These are phyloP conservation scores for Solanum pinnatisectum DNA, from an alignment of 257 asterid genomes.

Conservation along the genomic window DNA sequence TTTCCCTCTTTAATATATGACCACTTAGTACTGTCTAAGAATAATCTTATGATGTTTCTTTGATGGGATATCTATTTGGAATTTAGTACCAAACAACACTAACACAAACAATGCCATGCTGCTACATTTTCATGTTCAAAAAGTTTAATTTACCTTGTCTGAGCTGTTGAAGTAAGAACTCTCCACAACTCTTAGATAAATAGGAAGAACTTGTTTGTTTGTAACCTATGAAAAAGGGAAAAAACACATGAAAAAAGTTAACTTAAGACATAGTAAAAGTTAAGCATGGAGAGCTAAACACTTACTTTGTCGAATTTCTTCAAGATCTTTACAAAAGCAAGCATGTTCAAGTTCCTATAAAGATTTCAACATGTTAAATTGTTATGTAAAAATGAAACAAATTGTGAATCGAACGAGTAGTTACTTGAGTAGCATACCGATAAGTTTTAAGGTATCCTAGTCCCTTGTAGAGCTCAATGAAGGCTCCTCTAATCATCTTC, in stretches of 20 bases:
- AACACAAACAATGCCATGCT: constrained; percentile 13
- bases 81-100: background rate
- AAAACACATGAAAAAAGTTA: constrained; percentile 10
- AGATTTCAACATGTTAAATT: background rate
- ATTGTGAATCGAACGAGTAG: background rate
- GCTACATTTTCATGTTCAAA: background rate
- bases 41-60: constrained; percentile 11
- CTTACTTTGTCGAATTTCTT: constrained; percentile 95
- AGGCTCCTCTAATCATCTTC: constrained; percentile 84
- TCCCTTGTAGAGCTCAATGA: constrained; percentile 83
- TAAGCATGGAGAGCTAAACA: background rate
- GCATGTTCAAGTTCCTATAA: constrained; percentile 79
- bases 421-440: constrained; percentile 30
- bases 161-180: constrained; percentile 87
- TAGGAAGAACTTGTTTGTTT: constrained; percentile 72
- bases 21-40: constrained; percentile 39
- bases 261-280: background rate
- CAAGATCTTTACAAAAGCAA: constrained; percentile 85
- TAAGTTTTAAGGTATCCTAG: constrained; percentile 74
- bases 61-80: constrained; percentile 16
- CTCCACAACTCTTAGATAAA: constrained; percentile 84
- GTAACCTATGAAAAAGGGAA: constrained; percentile 46
- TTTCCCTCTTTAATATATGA: background rate
- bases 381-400: background rate
- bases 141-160: constrained; percentile 54